These are phyloP conservation scores for Trametes polyzona DNA, from an alignment of 1,284 basidiomycete genomes.

Conservation along the genomic window DNA sequence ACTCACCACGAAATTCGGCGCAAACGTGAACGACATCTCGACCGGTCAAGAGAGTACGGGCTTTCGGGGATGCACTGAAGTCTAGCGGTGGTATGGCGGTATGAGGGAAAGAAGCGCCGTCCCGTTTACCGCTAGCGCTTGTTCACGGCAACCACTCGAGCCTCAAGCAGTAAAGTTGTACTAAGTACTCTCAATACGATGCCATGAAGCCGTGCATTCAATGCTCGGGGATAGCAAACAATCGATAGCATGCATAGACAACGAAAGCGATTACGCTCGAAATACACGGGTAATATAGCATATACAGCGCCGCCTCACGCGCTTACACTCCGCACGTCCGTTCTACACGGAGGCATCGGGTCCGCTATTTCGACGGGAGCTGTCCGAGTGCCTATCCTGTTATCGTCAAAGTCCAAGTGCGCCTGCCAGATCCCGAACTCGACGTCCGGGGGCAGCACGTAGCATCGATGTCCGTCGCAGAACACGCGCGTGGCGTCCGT, in stretches of 20 bases:
- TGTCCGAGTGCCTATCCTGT: neutral
- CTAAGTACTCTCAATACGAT: too few relatives aligned
- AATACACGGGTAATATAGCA: too few relatives aligned
- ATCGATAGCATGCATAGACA: too few relatives aligned
- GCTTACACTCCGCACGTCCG: neutral
- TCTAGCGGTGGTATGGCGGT: neutral
- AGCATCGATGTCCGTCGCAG: slow-evolving; percentile 6
- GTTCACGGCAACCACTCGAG: too few relatives aligned
- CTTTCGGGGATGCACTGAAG: too few relatives aligned
- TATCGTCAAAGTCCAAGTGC: neutral
- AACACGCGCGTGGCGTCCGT: neutral
- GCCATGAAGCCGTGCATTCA: too few relatives aligned
- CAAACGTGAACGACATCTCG: slow-evolving; percentile 16
- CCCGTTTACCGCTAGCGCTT: too few relatives aligned
- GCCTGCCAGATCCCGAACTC: neutral
- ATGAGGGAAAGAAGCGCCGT: slow-evolving; percentile 6
- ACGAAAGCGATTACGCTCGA: too few relatives aligned
- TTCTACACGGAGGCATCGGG: too few relatives aligned
- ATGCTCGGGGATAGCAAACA: too few relatives aligned
- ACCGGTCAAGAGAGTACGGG: neutral
- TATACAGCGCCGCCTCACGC: neutral
- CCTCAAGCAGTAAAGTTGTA: too few relatives aligned
- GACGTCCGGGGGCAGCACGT: neutral
- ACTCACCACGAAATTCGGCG: slow-evolving; percentile 19
- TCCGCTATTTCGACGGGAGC: neutral